phyloP scores from a whole-genome alignment of 495 filamentous ascomycete species.

The Usnea hakonensis region DNA sequence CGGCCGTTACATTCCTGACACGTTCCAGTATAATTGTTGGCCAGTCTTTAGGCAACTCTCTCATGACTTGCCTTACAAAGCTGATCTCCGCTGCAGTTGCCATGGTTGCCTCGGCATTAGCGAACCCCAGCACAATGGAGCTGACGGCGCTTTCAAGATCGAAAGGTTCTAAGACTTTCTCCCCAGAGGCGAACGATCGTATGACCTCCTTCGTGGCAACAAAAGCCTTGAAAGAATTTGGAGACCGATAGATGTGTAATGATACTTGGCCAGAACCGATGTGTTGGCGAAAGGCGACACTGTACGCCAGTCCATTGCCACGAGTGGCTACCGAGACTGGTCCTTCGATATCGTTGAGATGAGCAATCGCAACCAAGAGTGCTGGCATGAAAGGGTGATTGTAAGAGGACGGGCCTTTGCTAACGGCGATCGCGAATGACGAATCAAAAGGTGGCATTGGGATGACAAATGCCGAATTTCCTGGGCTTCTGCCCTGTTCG shows the following conservation, averaged over 20 bases:
- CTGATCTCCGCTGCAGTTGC: constrained; percentile 68
- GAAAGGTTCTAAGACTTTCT: constrained; percentile 60
- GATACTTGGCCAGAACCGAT: constrained; percentile 70
- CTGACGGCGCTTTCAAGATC: constrained; percentile 86
- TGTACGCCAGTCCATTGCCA: constrained; percentile 87
- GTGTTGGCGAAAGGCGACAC: constrained; percentile 64
- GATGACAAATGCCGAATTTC: constrained; percentile 66
- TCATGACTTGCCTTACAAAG: constrained; percentile 73
- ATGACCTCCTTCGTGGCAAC: constrained; percentile 66
- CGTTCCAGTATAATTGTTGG: constrained; percentile 64
- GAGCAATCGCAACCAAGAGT: constrained; percentile 75
- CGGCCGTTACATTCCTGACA: constrained; percentile 65
- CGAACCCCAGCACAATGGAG: constrained; percentile 73
- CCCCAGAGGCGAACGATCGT: constrained; percentile 55
- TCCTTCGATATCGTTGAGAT: constrained; percentile 88
- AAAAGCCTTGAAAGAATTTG: constrained; percentile 83
- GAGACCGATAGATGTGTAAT: constrained; percentile 80
- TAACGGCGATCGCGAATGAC: constrained; percentile 73
- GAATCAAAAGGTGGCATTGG: constrained; percentile 90
- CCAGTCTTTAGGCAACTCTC: constrained; percentile 70
- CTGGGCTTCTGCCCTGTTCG: constrained; percentile 61
- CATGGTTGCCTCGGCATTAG: constrained; percentile 81
- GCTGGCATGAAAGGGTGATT: constrained; percentile 72
- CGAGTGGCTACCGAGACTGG: constrained; percentile 89
- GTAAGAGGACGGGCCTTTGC: constrained; percentile 64